These are phyloP conservation scores for Borovskyia barvae DNA, from an alignment of 208 protist species.

Conservation along the genomic window DNA sequence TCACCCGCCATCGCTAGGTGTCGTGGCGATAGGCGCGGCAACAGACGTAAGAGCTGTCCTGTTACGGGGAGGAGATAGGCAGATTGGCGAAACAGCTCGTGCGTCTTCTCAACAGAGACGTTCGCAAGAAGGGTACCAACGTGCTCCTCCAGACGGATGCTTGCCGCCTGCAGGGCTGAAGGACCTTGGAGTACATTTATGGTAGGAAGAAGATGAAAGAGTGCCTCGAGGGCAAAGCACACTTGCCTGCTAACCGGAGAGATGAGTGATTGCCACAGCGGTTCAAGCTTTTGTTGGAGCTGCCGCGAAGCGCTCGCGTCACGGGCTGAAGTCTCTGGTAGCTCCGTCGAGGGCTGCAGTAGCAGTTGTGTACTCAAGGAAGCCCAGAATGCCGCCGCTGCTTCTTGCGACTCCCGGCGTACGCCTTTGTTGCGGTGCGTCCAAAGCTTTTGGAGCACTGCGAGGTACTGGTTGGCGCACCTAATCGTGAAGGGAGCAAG, in stretches of 20 bases:
- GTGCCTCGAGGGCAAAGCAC: neutral
- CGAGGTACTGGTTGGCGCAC: constrained; percentile 23
- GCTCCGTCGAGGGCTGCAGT: neutral
- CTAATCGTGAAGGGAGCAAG: constrained; percentile 30
- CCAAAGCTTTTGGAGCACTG: constrained; percentile 31
- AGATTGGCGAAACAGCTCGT: constrained; percentile 1
- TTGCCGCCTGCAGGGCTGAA: neutral
- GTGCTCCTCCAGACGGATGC: neutral
- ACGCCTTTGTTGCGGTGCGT: constrained; percentile 56
- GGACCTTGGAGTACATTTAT: neutral
- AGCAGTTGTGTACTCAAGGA: constrained; percentile 24
- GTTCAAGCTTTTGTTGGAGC: neutral
- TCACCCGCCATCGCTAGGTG: constrained; percentile 1
- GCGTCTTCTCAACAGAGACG: neutral
- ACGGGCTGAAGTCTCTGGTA: no score
- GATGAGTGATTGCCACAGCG: neutral
- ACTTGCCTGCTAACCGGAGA: neutral
- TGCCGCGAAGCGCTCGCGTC: neutral
- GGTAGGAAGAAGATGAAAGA: constrained; percentile 13
- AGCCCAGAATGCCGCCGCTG: constrained; percentile 34
- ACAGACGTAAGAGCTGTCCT: constrained; percentile 15
- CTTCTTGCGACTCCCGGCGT: constrained; percentile 35
- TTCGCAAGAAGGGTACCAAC: neutral
- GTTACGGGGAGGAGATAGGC: constrained; percentile 10
- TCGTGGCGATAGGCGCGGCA: constrained; percentile 21